Conservation (phyloP, 345 rosid genomes). For the Brassica nigra region DNA sequence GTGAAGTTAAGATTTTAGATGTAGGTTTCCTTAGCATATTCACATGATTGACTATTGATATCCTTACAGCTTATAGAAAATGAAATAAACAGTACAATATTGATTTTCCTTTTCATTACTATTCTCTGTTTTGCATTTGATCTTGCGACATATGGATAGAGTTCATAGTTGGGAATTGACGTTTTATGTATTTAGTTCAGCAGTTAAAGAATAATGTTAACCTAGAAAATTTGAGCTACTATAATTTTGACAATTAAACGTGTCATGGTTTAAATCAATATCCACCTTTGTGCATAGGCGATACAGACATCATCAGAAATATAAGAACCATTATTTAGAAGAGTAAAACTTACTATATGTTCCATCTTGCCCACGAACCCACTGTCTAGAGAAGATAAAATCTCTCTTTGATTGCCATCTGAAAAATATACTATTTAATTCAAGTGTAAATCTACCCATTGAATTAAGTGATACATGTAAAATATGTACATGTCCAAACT, state of each 20-base stretch:
- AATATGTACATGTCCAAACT: conserved; percentile 18
- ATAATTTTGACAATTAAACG: background rate
- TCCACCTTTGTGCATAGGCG: conserved; percentile 14
- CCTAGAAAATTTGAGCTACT: background rate
- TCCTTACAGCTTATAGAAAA: background rate
- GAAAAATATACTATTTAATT: conserved; percentile 39
- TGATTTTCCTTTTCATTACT: conserved; percentile 7
- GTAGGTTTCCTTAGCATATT: conserved; percentile 1
- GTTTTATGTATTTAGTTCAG: conserved; percentile 1
- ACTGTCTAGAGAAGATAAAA: conserved; percentile 94
- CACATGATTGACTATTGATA: background rate
- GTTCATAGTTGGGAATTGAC: background rate
- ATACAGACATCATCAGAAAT: conserved; percentile 20
- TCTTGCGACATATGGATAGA: background rate
- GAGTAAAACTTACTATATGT: conserved; percentile 76
- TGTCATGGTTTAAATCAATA: background rate
- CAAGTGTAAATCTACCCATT: background rate
- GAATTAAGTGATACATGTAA: conserved; percentile 19
- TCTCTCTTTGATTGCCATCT: conserved; percentile 95
- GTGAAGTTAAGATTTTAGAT: conserved; percentile 10
- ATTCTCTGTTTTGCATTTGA: conserved; percentile 6
- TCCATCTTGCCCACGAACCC: conserved; percentile 98
- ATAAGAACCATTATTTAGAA: conserved; percentile 2
- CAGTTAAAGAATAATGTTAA: background rate
- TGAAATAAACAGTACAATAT: background rate